These are phyloP conservation scores for Penicillium sp. DNA, from an alignment of 2,329 filamentous ascomycete genomes.

Conservation along the genomic window DNA sequence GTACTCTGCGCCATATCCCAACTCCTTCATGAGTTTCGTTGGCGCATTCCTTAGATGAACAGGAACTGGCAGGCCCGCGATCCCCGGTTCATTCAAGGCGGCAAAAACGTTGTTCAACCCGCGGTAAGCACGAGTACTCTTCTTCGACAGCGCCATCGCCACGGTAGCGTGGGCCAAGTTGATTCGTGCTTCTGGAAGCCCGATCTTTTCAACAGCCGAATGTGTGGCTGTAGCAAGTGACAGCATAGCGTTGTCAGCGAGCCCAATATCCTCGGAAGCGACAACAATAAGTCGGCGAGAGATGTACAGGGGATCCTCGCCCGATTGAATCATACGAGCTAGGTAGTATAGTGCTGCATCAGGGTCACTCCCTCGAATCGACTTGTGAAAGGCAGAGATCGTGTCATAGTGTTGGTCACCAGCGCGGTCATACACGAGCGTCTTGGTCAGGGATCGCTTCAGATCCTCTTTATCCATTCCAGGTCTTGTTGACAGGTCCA, in stretches of 20 bases:
- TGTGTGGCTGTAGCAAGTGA: constrained; percentile 82
- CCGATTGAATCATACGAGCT: constrained; percentile 90
- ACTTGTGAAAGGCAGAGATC: constrained; percentile 96
- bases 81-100: constrained; percentile 76
- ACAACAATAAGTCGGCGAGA: constrained; percentile 92
- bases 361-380: constrained; percentile 79
- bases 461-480: constrained; percentile 71
- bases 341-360: constrained; percentile 94
- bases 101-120: constrained; percentile 76
- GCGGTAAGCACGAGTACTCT: constrained; percentile 84
- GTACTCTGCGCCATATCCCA: constrained; percentile 87
- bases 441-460: constrained; percentile 82
- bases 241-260: constrained; percentile 83
- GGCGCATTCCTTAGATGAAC: constrained; percentile 89
- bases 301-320: constrained; percentile 90
- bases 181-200: constrained; percentile 92
- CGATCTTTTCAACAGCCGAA: constrained; percentile 85
- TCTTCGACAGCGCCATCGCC: constrained; percentile 75
- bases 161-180: constrained; percentile 84
- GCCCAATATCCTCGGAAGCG: constrained; percentile 87
- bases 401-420: constrained; percentile 98
- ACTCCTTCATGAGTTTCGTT: constrained; percentile 86
- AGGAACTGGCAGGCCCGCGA: constrained; percentile 78
- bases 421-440: constrained; percentile 88
- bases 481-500: constrained; percentile 67